These are phyloP conservation scores for Ophiostoma montium DNA, from an alignment of 2,329 filamentous ascomycete genomes.

Conservation along the genomic window DNA sequence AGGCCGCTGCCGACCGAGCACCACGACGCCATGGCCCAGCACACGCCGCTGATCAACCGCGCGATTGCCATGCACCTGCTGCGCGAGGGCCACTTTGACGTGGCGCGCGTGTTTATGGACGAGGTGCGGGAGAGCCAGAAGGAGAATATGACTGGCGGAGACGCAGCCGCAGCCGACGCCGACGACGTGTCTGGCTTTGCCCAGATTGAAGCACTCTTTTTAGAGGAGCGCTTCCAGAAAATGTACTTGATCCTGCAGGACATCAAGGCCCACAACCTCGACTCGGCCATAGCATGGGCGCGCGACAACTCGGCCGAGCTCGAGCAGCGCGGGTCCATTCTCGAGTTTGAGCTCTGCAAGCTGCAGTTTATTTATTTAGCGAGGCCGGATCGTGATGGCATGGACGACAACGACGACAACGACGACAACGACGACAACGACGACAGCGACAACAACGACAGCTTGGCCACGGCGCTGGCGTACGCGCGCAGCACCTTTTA, in stretches of 20 bases:
- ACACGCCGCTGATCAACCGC: slow-evolving; percentile 69
- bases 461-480: slow-evolving; percentile 45
- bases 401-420: slow-evolving; percentile 30
- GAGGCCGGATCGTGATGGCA: slow-evolving; percentile 27
- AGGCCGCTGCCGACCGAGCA: slow-evolving; percentile 62
- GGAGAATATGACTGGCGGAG: too few relatives aligned
- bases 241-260: slow-evolving; percentile 86
- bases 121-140: slow-evolving; percentile 37
- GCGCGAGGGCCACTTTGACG: slow-evolving; percentile 82
- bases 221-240: slow-evolving; percentile 69
- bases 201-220: slow-evolving; percentile 45
- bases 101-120: slow-evolving; percentile 70
- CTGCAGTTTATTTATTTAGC: slow-evolving; percentile 86
- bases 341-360: slow-evolving; percentile 88
- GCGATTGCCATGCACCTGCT: slow-evolving; percentile 95
- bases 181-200: slow-evolving; percentile 19
- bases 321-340: slow-evolving; percentile 72
- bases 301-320: slow-evolving; percentile 53
- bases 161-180: slow-evolving; percentile 13
- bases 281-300: slow-evolving; percentile 81
- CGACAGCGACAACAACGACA: slow-evolving; percentile 35
- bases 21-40: slow-evolving; percentile 63
- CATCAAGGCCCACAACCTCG: slow-evolving; percentile 58
- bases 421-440: slow-evolving; percentile 27
- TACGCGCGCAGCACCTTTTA: slow-evolving; percentile 67